Conservation (phyloP, 805 yeast species). For the Ogataea paradorogensis region DNA sequence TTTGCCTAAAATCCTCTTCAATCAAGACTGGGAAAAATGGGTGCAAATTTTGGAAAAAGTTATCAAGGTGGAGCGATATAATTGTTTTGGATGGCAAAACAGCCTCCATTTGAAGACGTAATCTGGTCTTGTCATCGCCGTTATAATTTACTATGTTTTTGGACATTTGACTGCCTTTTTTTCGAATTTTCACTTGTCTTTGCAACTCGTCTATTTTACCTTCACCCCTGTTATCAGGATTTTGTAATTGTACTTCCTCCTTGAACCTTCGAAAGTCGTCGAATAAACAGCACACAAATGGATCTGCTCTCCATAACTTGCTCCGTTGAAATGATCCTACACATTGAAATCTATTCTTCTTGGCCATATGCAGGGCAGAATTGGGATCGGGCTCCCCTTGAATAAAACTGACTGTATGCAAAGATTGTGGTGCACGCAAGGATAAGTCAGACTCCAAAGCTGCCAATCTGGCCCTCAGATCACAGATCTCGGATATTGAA, state of each 20-base stretch:
- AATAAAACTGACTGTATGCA: constrained; percentile 13
- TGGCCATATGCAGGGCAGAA: constrained; percentile 15
- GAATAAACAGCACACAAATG: constrained; percentile 14
- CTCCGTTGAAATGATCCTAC: constrained; percentile 17
- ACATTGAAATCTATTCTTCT: constrained; percentile 19
- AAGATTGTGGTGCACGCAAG: neutral
- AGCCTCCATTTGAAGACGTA: constrained; percentile 11
- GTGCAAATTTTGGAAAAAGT: constrained; percentile 39
- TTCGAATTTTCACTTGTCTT: constrained; percentile 7
- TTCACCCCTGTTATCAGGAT: neutral
- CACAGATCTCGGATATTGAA: too few species aligned
- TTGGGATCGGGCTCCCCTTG: constrained; percentile 9
- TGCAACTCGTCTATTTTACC: neutral
- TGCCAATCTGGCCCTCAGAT: constrained; percentile 5
- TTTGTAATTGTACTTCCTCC: neutral
- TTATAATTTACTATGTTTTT: neutral
- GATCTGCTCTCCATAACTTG: constrained; percentile 19
- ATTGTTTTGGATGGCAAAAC: constrained; percentile 31
- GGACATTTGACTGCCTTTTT: constrained; percentile 1
- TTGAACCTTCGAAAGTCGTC: constrained; percentile 7
- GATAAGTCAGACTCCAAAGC: constrained; percentile 9
- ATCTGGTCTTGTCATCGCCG: neutral
- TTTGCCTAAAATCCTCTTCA: constrained; percentile 35
- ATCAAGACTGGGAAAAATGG: constrained; percentile 49
- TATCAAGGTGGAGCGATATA: constrained; percentile 37